Base-by-base conservation (phyloP, 345 rosid species). In the Eucalyptus polybractea region DNA sequence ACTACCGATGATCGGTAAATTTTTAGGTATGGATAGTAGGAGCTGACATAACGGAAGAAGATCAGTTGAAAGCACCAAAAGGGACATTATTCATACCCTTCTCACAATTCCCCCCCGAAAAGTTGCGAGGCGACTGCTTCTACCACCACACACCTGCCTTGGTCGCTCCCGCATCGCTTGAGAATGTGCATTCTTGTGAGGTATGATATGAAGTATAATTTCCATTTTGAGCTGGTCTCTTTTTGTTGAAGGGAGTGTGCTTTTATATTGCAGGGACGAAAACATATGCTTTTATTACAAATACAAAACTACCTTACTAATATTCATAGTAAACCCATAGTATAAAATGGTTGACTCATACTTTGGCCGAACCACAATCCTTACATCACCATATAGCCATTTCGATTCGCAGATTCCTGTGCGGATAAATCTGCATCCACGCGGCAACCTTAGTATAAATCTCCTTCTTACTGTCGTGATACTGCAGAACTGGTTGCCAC, bases 101-200 rank as follows among this genome's bases (percentile, higher is more conserved):
- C 91, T 93, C 98, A 6, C 97, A 93, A 10, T 93, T 96, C 80
- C 96, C 98, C 65, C 95, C 93, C 1, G 91, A 87, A 49, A 87
- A 93, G 90, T 3, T 87, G 31, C 90, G 97, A 17, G 91, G 90
- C 13, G 94, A 96, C 89, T 96, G 97, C 91, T 87, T 88, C 86
- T 96, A 96, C 91, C 93, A 94, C 89, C 86, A 80, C 44, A 94
- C 95, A 58, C 98, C 98, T 6, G 96, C 96, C 45, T 92, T 97
- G 96, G 58, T 58, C 13, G 91, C 93, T 51, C 97, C 99, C 0
- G 17, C 56, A 14, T 89, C 94, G 21, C 92, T 95, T 31, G 95
- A 95, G 88, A 97, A 94, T 90, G 90, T 96, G 8, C 95, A 97
- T 89, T 95, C 98, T 53, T 97, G 99, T 88, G 98, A 97, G 96